Percentiles rank a stretch among this genome's conserved stretches.
Evolutionary conservation across 2,329 filamentous ascomycete species (phyloP).

Genomic region (Fusarium kyushuense): DNA sequence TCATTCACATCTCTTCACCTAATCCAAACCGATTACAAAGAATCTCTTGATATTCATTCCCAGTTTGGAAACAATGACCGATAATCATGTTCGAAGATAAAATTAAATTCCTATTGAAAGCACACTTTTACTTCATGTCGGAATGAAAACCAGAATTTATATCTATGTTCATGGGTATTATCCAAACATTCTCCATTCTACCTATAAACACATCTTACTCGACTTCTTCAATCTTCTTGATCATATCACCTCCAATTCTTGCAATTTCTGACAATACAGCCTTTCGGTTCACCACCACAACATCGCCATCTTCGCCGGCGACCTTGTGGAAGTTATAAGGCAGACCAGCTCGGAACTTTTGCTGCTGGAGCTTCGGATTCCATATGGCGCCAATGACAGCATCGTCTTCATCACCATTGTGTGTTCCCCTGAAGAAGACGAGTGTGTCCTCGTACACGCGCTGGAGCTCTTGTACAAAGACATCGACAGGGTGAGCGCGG

Average conservation of each 20-base stretch:
- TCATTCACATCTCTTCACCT: not conserved
- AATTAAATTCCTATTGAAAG: not conserved
- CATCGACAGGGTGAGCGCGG: conserved; percentile 69
- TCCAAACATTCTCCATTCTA: conserved; percentile 6
- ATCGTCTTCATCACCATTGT: conserved; percentile 58
- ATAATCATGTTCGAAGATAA: not conserved
- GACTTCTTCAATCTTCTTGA: conserved; percentile 72
- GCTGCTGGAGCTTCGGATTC: conserved; percentile 65
- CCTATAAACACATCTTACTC: conserved; percentile 26
- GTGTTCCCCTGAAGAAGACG: conserved; percentile 80
- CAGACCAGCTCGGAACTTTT: conserved; percentile 78
- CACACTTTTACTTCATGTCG: not conserved
- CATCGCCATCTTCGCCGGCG: conserved; percentile 55
- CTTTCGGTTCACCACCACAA: conserved; percentile 73
- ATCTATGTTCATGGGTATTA: conserved; percentile 36
- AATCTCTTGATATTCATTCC: not conserved
- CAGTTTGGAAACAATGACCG: not conserved
- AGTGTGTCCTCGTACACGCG: conserved; percentile 75
- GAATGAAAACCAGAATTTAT: conserved; percentile 3
- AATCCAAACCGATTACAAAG: not conserved
- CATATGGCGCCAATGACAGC: conserved; percentile 68
- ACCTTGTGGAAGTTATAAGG: conserved; percentile 66
- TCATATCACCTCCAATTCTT: conserved; percentile 73
- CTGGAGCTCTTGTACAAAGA: conserved; percentile 76
- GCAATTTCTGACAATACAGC: conserved; percentile 80